Evolutionary conservation across 1,284 basidiomycete genomes (phyloP).

Genomic region (Fomes fomentarius): DNA sequence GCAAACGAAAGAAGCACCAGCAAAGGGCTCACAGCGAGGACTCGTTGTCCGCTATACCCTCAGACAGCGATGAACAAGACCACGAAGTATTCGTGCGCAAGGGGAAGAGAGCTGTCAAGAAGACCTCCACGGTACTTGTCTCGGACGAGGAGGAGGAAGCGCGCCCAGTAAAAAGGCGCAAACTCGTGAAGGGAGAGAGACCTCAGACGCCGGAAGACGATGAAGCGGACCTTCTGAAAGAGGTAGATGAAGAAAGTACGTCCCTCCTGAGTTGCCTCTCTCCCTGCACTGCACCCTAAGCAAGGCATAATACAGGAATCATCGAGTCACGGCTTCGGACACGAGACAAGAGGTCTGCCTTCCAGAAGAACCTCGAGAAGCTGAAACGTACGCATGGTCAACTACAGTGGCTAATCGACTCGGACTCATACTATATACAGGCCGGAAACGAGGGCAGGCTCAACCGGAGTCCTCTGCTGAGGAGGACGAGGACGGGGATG

Average conservation of each 20-base stretch:
- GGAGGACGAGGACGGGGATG: slow-evolving; percentile 41
- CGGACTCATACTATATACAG: slow-evolving; percentile 28
- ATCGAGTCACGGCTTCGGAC: slow-evolving; percentile 63
- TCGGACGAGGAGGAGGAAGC: slow-evolving; percentile 30
- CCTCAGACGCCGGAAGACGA: slow-evolving; percentile 50
- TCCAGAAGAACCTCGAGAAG: slow-evolving; percentile 65
- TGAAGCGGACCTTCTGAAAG: slow-evolving; percentile 48
- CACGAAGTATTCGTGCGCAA: slow-evolving; percentile 27
- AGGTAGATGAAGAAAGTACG: slow-evolving; percentile 62
- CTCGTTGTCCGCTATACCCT: background rate
- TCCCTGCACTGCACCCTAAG: background rate
- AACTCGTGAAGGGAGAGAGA: slow-evolving; percentile 51
- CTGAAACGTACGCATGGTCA: slow-evolving; percentile 55
- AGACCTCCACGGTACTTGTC: slow-evolving; percentile 21
- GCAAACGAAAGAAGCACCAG: slow-evolving; percentile 31
- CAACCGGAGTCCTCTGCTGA: slow-evolving; percentile 35
- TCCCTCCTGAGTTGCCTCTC: background rate
- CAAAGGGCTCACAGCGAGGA: slow-evolving; percentile 27
- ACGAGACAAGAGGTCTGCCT: slow-evolving; percentile 60
- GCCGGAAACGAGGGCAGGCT: slow-evolving; percentile 50
- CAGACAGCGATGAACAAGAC: slow-evolving; percentile 20
- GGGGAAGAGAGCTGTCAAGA: slow-evolving; percentile 25
- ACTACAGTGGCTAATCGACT: background rate
- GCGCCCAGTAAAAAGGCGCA: slow-evolving; percentile 40
- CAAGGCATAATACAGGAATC: slow-evolving; percentile 48